phyloP scores from a whole-genome alignment of 495 filamentous ascomycete species.

The Aspergillus ellipticus region DNA sequence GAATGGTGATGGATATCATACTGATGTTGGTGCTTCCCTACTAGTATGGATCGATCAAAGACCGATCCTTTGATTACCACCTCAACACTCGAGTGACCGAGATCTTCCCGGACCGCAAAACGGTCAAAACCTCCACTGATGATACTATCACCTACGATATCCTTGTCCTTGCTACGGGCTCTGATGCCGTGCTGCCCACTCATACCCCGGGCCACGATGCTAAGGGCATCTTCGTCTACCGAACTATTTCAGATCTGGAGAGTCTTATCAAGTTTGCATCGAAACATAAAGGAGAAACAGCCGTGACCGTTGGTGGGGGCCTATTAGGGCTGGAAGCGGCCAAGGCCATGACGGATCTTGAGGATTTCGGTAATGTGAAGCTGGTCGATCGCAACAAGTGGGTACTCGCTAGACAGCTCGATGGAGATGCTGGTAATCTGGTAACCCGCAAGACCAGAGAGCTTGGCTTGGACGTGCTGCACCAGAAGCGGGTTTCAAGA shows the following conservation, averaged over 20 bases:
- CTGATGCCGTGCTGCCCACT: conserved; percentile 77
- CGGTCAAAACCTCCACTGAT: conserved; percentile 67
- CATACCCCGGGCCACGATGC: conserved; percentile 83
- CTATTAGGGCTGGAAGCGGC: conserved; percentile 89
- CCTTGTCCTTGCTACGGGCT: conserved; percentile 87
- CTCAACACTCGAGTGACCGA: conserved; percentile 76
- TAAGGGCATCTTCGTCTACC: conserved; percentile 90
- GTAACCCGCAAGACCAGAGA: conserved; percentile 79
- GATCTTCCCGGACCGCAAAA: conserved; percentile 62
- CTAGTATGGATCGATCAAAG: conserved; percentile 54
- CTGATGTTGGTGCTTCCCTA: not conserved
- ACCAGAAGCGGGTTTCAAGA: conserved; percentile 70
- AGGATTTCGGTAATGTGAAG: conserved; percentile 72
- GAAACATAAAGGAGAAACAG: conserved; percentile 62
- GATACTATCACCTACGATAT: conserved; percentile 77
- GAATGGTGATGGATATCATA: not conserved
- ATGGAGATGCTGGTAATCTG: conserved; percentile 76
- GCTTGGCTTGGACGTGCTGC: conserved; percentile 80
- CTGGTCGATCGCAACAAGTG: conserved; percentile 87
- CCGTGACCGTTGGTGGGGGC: conserved; percentile 86
- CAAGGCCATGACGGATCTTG: conserved; percentile 89
- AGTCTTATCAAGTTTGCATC: conserved; percentile 71
- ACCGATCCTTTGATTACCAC: conserved; percentile 73
- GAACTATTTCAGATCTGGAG: conserved; percentile 82
- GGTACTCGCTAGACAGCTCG: conserved; percentile 84